Percentiles rank a stretch among this genome's conserved stretches.
These are phyloP conservation scores for Breynia disticha DNA, from an alignment of 441 rosid species.

Conservation along the genomic window DNA sequence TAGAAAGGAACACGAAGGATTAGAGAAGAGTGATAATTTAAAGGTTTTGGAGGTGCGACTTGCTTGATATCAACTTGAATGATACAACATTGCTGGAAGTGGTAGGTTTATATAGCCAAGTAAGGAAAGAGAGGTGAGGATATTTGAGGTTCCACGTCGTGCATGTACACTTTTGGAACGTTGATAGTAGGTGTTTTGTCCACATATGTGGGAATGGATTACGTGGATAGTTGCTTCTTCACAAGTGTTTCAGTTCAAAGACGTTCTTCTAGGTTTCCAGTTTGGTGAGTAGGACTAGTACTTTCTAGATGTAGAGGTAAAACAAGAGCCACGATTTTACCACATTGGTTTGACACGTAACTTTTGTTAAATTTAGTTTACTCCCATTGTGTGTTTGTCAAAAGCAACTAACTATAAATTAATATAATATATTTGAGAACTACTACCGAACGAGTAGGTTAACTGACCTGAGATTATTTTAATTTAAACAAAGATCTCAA, in stretches of 20 bases:
- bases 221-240: conserved; percentile 20
- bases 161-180: background rate
- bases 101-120: conserved; percentile 2
- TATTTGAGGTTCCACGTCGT: conserved; percentile 28
- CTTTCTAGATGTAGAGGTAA: background rate
- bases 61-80: background rate
- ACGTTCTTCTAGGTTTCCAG: conserved; percentile 9
- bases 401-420: too few species aligned
- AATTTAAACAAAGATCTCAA: too few species aligned
- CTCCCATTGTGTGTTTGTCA: too few species aligned
- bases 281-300: background rate
- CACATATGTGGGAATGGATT: conserved; percentile 11
- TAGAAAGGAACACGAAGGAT: background rate
- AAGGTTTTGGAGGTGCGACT: too few species aligned
- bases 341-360: conserved; percentile 11
- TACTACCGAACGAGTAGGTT: too few species aligned
- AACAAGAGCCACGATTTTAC: too few species aligned
- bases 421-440: too few species aligned
- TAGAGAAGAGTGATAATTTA: background rate
- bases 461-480: too few species aligned
- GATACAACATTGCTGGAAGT: too few species aligned
- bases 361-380: too few species aligned
- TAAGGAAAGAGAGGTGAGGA: conserved; percentile 10
- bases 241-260: background rate
- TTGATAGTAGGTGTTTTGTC: conserved; percentile 21